These are phyloP conservation scores for Euphorbia peplus DNA, from an alignment of 345 rosid species.

Conservation along the genomic window DNA sequence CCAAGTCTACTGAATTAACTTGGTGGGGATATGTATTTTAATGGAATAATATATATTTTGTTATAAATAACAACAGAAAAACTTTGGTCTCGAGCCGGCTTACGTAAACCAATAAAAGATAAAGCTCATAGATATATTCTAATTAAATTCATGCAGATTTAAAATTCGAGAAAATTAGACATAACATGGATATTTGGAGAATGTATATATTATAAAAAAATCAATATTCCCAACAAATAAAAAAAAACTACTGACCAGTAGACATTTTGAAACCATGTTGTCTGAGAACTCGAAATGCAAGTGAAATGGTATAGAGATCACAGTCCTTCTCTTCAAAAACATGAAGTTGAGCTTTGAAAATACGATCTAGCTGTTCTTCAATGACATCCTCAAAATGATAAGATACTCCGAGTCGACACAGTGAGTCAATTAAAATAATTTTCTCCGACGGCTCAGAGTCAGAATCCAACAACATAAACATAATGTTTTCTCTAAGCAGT, in stretches of 20 bases:
- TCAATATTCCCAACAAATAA: not conserved
- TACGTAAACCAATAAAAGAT: no score
- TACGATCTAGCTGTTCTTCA: not conserved
- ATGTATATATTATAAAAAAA: no score
- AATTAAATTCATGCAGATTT: no score
- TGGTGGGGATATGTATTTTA: no score
- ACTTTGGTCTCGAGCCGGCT: no score
- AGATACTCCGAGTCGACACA: not conserved
- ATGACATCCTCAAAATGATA: not conserved
- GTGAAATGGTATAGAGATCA: not conserved
- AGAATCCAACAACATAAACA: not conserved
- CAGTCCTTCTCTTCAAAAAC: not conserved
- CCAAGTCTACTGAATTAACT: no score
- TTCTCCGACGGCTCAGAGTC: not conserved
- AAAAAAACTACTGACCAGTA: not conserved
- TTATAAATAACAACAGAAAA: no score
- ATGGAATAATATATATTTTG: no score
- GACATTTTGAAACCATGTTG: slow-evolving; percentile 13
- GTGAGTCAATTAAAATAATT: not conserved
- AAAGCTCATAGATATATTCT: not conserved
- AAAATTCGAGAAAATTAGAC: no score
- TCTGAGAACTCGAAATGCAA: slow-evolving; percentile 3
- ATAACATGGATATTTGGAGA: no score
- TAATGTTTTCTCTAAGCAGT: not conserved
- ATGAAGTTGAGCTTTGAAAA: not conserved